Base-by-base conservation (phyloP, 306 rosid genomes). In the Cicer arietinum region DNA sequence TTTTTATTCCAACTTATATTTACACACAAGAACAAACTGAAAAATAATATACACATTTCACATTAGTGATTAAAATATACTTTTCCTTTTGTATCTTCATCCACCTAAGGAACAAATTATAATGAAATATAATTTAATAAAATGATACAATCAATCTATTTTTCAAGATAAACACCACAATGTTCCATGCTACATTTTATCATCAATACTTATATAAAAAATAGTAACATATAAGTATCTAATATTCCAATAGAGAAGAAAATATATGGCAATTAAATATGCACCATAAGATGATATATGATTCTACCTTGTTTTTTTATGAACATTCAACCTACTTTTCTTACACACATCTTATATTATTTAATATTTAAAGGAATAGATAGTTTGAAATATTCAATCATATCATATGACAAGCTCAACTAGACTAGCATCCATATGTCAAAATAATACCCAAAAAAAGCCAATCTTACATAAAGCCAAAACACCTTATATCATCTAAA, bases 401-500 rank as follows among this genome's bases (percentile, higher is more conserved):
- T 60, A 68, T 61, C 51, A 65, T 13, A 62, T 63, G 63, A 56
- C 42, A 63, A 14, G 69, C 60, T 69, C 52, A 6, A 69, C 59
- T 68, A 60, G 59, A 59, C 54, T 64, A 63, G 44, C 14, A 76
- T 54, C 75, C 40, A 81, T 40, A 10, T 41, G 47, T 58, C 35
- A 67, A 74, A 67, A 13, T 11, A 74, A 42, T 43, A 41, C 45
- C 50, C 63, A 76, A 35, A 51, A n/a, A 67, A 79, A 58, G 73
- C 46, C 43, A 51, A 14, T 57, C 67, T 40, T 48, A 69, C 59
- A 39, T 18, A 81, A 80, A 67, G 69, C 17, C 46, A 54, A 78
- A 57, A 73, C 52, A 71, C 72, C 47, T 80, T 71, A 62, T 7
- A 35, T 71, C 60, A 77, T 77, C 77, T 79, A 78, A 67, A 50